Evolutionary conservation across 495 filamentous ascomycete species (phyloP).

Genomic region (Penicillium ochrochloron): DNA sequence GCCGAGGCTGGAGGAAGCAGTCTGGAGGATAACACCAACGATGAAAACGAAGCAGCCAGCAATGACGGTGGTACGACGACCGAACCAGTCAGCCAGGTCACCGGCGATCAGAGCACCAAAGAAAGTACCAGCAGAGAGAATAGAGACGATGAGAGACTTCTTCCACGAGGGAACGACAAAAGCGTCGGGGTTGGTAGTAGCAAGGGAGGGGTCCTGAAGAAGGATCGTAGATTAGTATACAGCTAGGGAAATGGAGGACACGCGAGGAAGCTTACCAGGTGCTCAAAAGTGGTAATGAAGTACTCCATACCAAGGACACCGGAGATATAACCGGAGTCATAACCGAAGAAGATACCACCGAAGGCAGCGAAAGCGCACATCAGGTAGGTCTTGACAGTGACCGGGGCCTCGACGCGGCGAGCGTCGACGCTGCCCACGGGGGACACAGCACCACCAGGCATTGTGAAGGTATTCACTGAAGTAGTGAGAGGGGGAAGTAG

Average conservation of each 20-base stretch:
- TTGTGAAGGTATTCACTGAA: constrained; percentile 21
- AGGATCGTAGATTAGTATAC: neutral
- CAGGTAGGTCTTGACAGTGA: constrained; percentile 64
- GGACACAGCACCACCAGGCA: constrained; percentile 30
- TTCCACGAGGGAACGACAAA: constrained; percentile 54
- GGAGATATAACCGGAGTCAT: constrained; percentile 59
- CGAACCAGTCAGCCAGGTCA: constrained; percentile 69
- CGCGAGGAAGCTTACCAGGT: constrained; percentile 29
- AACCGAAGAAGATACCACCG: constrained; percentile 63
- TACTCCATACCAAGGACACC: constrained; percentile 59
- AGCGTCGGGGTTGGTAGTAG: constrained; percentile 26
- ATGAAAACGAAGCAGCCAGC: constrained; percentile 66
- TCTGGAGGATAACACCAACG: constrained; percentile 67
- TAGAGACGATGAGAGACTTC: constrained; percentile 71
- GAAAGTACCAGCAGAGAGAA: constrained; percentile 77
- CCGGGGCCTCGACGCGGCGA: constrained; percentile 61
- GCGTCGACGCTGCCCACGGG: constrained; percentile 43
- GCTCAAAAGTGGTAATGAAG: constrained; percentile 51
- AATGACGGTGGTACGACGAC: constrained; percentile 72
- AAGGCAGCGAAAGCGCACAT: constrained; percentile 65
- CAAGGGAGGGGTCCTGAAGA: constrained; percentile 4
- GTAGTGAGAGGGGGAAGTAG: constrained; percentile 2
- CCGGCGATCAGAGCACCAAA: constrained; percentile 74
- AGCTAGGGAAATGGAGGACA: neutral
- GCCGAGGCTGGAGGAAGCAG: constrained; percentile 49